Evolutionary conservation across 2,329 filamentous ascomycete species (phyloP).

Genomic region (Ophiocordyceps polyrhachis-furcata): DNA sequence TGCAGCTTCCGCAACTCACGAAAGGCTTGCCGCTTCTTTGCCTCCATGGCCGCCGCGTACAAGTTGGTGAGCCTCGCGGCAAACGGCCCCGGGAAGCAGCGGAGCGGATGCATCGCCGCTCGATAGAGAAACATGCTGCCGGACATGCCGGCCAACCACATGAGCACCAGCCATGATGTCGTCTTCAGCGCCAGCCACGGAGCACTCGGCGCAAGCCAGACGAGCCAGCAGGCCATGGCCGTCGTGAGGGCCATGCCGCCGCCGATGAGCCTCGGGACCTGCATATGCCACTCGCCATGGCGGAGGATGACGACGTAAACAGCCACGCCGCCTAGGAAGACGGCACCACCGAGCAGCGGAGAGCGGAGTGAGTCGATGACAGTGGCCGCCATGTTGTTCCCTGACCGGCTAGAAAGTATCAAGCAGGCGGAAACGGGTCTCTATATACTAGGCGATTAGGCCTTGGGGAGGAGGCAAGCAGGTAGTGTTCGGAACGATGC

Average conservation of each 20-base stretch:
- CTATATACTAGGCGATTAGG: too few relatives aligned
- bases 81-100: conserved; percentile 11
- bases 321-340: conserved; percentile 1
- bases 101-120: conserved; percentile 9
- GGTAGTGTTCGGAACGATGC: too few relatives aligned
- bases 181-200: not conserved
- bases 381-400: not conserved
- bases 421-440: not conserved
- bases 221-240: not conserved
- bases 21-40: conserved; percentile 8
- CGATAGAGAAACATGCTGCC: conserved; percentile 4
- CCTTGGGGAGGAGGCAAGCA: too few relatives aligned
- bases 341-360: not conserved
- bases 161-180: not conserved
- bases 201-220: not conserved
- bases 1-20: conserved; percentile 11
- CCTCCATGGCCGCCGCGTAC: conserved; percentile 6
- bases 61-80: conserved; percentile 9
- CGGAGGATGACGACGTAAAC: conserved; percentile 7
- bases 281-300: conserved; percentile 10
- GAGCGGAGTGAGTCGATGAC: not conserved
- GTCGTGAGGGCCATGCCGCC: not conserved
- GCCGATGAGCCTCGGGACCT: conserved; percentile 4
- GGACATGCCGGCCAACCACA: not conserved
- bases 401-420: not conserved